Evolutionary conservation across 2,329 filamentous ascomycete species (phyloP), one percentile per base, ranked within the genome.

Genomic region (Aspergillus pseudoviridinutans): DNA sequence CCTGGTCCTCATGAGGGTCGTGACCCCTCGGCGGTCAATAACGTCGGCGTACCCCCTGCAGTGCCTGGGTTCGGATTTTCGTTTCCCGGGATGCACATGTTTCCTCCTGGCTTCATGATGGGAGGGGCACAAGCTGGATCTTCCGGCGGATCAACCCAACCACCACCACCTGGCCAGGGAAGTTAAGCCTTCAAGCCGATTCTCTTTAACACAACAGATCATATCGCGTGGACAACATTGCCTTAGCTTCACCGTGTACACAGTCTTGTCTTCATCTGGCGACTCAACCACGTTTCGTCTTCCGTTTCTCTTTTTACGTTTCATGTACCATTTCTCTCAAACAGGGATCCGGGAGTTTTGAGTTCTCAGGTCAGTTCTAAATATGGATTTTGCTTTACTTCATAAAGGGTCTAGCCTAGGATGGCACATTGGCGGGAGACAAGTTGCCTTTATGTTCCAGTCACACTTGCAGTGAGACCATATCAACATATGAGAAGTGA

Each of bases 51-150:
- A 2, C 78, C 82, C 3, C 81, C 81, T 14, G 76, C 80, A 6
- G 80, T 84, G 5, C 81, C 81, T 49, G 79, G 80, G 3, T 84
- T 84, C 59, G 81, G 81, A 8, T 84, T 83, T 65, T 79, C 79
- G 41, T 78, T 80, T 58, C 72, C 77, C 10, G 76, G 76, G 20
- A 79, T 80, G 75, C 76, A 77, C 44, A 76, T 79, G 70, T 75
- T 80, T 27, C 78, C 78, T 54, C 75, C 77, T 22, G 77, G 77
- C 12, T 80, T 80, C 64, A 76, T 79, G 71, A 71, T 79, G 66
- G 74, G 74, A 42, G 72, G 72, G 55, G 67, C 65, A 20, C 71
- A 73, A 54, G 64, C 67, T 41, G 69, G 71, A 17, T 60, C 62
- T 46, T 54, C 66, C 44, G 66, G 64, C 51, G 63, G 68, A 8